phyloP scores from a whole-genome alignment of 1,284 basidiomycete species.

The Athelia psychrophila region DNA sequence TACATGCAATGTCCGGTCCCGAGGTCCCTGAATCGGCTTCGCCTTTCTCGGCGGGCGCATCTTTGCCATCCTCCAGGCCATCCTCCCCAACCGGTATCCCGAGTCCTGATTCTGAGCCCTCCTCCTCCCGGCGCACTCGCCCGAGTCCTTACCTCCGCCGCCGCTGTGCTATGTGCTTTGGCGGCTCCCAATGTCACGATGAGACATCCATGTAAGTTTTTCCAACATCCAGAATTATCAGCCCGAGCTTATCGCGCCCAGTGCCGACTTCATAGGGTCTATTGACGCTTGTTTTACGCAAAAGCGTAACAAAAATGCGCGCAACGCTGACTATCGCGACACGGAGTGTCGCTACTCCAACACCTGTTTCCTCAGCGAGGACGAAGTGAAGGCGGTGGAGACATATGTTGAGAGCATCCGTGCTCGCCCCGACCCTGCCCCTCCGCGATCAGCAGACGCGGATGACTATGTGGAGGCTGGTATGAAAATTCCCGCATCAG shows the following conservation, averaged over 20 bases:
- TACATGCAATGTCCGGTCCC: too few relatives aligned
- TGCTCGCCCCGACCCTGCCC: background rate
- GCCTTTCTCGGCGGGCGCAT: too few relatives aligned
- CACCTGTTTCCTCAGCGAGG: constrained; percentile 6
- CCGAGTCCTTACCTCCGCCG: constrained; percentile 15
- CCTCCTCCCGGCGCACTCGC: background rate
- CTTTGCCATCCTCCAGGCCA: too few relatives aligned
- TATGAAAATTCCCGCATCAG: constrained; percentile 20
- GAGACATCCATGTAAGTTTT: background rate
- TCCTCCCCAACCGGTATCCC: too few relatives aligned
- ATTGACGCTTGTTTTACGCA: constrained; percentile 19
- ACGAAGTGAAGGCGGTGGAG: constrained; percentile 6
- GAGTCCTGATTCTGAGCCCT: too few relatives aligned
- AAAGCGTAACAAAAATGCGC: background rate
- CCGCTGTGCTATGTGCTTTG: constrained; percentile 14
- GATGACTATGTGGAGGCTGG: constrained; percentile 4
- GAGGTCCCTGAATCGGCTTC: too few relatives aligned
- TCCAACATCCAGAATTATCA: too few relatives aligned
- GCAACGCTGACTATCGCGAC: background rate
- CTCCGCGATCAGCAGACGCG: background rate
- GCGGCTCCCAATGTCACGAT: constrained; percentile 5
- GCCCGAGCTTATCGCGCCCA: too few relatives aligned
- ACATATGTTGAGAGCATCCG: constrained; percentile 1
- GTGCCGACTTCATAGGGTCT: constrained; percentile 11
- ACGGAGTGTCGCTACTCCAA: background rate